These are phyloP conservation scores for Ustulina deusta DNA, from an alignment of 2,329 filamentous ascomycete genomes.

Conservation along the genomic window DNA sequence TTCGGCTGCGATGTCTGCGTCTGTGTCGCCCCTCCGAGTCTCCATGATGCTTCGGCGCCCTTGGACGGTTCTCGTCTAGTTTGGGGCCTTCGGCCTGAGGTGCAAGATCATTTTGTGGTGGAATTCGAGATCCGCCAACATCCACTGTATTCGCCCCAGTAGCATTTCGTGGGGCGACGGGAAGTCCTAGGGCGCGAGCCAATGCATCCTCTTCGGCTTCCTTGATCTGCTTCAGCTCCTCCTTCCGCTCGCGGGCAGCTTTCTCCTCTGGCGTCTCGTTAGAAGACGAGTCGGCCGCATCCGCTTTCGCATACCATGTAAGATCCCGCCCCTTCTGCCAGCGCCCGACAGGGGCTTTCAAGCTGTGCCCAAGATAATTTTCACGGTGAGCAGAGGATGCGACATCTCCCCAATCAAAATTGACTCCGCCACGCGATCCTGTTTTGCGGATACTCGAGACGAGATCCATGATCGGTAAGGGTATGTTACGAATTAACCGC, in stretches of 20 bases:
- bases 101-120: constrained; percentile 35
- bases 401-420: constrained; percentile 98
- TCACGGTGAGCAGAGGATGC: constrained; percentile 88
- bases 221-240: constrained; percentile 82
- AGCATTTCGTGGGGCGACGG: constrained; percentile 70
- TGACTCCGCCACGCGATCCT: constrained; percentile 91
- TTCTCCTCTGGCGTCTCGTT: constrained; percentile 70
- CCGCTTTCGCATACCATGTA: constrained; percentile 73
- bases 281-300: constrained; percentile 61
- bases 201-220: constrained; percentile 95
- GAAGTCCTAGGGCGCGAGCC: constrained; percentile 82
- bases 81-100: constrained; percentile 31
- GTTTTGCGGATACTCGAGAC: constrained; percentile 90
- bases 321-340: constrained; percentile 85
- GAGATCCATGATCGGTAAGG: constrained; percentile 78
- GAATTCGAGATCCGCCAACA: constrained; percentile 57
- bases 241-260: constrained; percentile 71
- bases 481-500: neutral
- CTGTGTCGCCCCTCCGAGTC: constrained; percentile 52
- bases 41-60: constrained; percentile 45
- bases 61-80: constrained; percentile 40
- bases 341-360: constrained; percentile 91
- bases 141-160: constrained; percentile 77
- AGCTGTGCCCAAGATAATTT: constrained; percentile 87
- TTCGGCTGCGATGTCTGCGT: constrained; percentile 53